Percentiles rank a stretch among this genome's conserved stretches.
Evolutionary conservation across 495 filamentous ascomycete genomes (phyloP).

Genomic region (Amphirosellinia nigrospora): DNA sequence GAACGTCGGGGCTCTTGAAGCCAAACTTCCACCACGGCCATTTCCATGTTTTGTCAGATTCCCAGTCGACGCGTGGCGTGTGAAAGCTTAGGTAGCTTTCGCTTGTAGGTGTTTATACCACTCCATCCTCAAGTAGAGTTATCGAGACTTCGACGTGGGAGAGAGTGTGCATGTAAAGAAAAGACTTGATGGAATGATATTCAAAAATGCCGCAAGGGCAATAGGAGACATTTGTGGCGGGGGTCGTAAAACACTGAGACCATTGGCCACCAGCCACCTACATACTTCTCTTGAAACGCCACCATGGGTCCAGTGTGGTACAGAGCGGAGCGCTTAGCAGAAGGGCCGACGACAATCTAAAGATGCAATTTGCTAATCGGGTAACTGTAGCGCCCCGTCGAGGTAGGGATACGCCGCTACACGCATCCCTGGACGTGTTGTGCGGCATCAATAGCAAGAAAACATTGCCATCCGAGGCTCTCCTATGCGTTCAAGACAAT

Average conservation of each 20-base stretch:
- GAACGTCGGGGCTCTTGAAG: not conserved
- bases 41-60: not conserved
- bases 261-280: not conserved
- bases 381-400: no score
- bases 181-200: not conserved
- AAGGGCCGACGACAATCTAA: not conserved
- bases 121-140: not conserved
- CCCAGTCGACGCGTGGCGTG: not conserved
- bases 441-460: not conserved
- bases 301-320: not conserved
- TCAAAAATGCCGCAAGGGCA: not conserved
- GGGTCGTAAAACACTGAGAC: not conserved
- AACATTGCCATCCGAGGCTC: not conserved
- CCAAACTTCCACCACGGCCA: constrained; percentile 17
- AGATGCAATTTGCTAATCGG: no score
- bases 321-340: not conserved
- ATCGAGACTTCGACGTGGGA: no score
- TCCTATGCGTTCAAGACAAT: not conserved
- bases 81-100: not conserved
- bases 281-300: not conserved
- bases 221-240: not conserved
- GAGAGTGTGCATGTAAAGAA: no score
- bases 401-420: not conserved
- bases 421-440: not conserved
- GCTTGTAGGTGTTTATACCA: not conserved